phyloP scores from a whole-genome alignment of 1,284 basidiomycete species.

The Macrocybe sp. region DNA sequence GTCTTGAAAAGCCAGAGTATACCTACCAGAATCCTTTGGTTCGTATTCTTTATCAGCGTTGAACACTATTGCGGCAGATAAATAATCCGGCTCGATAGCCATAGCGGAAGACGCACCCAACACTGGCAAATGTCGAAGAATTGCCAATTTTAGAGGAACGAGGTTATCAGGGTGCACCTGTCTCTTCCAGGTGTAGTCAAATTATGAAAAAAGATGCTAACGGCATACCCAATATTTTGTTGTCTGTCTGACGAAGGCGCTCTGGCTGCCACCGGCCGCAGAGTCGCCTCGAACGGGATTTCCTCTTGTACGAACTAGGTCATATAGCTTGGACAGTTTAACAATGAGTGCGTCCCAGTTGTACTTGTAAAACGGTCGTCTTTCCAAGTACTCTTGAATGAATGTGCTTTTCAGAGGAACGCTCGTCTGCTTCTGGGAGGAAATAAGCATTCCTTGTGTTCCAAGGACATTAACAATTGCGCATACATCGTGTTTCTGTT shows the following conservation, averaged over 20 bases:
- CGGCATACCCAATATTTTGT: conserved; percentile 94
- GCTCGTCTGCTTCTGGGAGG: conserved; percentile 74
- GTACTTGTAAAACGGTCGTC: conserved; percentile 94
- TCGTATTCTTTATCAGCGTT: conserved; percentile 95
- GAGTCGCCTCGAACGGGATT: conserved; percentile 93
- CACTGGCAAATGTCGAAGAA: conserved; percentile 90
- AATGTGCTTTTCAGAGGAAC: conserved; percentile 64
- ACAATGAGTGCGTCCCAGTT: conserved; percentile 93
- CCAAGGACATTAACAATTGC: conserved; percentile 14
- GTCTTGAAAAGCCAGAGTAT: neutral
- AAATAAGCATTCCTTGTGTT: conserved; percentile 2
- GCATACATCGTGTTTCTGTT: conserved; percentile 74
- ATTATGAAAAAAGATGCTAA: neutral
- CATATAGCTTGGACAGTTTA: conserved; percentile 93
- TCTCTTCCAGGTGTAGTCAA: neutral
- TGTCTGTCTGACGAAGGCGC: conserved; percentile 95
- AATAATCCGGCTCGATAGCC: conserved; percentile 3
- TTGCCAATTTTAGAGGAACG: conserved; percentile 93
- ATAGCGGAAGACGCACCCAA: conserved; percentile 50
- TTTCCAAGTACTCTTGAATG: conserved; percentile 90
- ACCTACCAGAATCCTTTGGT: conserved; percentile 76
- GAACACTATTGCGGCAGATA: conserved; percentile 61
- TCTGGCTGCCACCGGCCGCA: conserved; percentile 91
- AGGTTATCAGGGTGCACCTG: conserved; percentile 93
- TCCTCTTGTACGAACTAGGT: conserved; percentile 93